Evolutionary conservation across 441 rosid species (phyloP).

Genomic region (Pelargonium fulgidum): DNA sequence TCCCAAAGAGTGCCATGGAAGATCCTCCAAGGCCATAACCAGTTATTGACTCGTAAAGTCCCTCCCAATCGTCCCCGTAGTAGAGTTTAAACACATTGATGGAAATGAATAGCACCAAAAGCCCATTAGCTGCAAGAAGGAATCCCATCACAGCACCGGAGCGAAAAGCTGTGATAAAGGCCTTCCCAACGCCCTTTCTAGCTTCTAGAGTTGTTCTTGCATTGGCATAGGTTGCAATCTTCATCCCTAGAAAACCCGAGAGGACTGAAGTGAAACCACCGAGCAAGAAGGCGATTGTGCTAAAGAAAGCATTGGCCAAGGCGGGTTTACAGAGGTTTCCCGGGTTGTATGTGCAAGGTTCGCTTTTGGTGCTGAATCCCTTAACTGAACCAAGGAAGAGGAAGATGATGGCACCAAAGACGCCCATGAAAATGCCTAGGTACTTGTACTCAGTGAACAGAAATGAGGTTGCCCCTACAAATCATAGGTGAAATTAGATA

Average conservation of each 20-base stretch:
- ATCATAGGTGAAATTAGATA: too few relatives aligned
- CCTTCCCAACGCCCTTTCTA: conserved; percentile 41
- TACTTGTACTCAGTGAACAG: conserved; percentile 41
- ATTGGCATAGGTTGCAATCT: conserved; percentile 44
- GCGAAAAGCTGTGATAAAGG: conserved; percentile 37
- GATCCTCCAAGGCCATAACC: conserved; percentile 64
- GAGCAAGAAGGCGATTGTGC: conserved; percentile 46
- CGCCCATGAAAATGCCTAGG: conserved; percentile 32
- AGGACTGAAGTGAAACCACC: conserved; percentile 46
- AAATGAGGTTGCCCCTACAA: conserved; percentile 38
- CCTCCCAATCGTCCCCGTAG: conserved; percentile 51
- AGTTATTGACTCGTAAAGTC: conserved; percentile 63
- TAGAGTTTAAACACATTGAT: conserved; percentile 41
- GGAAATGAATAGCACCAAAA: conserved; percentile 35
- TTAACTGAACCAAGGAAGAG: conserved; percentile 47
- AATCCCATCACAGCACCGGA: conserved; percentile 50
- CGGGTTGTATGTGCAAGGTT: conserved; percentile 39
- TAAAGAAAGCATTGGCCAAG: conserved; percentile 37
- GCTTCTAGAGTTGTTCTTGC: conserved; percentile 51
- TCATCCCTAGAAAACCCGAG: conserved; percentile 50
- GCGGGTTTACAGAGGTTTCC: conserved; percentile 41
- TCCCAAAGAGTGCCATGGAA: conserved; percentile 63
- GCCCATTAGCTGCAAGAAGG: conserved; percentile 49
- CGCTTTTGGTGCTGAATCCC: conserved; percentile 43
- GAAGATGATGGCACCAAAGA: conserved; percentile 32